Percentiles rank a stretch among this genome's conserved stretches.
Evolutionary conservation across 2,329 filamentous ascomycete species (phyloP).

Genomic region (Colletotrichum echinochloae): DNA sequence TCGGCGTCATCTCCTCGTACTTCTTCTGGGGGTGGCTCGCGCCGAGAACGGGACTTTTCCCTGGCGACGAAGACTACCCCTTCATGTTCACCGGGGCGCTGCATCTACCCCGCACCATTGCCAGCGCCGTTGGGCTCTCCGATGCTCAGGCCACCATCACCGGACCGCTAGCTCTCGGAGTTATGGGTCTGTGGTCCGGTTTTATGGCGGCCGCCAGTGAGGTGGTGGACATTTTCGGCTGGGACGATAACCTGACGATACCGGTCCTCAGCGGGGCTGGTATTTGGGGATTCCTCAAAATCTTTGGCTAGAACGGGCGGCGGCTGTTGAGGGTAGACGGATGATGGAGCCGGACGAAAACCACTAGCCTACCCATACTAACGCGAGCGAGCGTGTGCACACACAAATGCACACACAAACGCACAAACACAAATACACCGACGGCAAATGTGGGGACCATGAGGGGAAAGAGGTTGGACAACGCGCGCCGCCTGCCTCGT

Average conservation of each 20-base stretch:
- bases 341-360: background rate
- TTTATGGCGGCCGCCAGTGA: slow-evolving; percentile 90
- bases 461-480: slow-evolving; percentile 18
- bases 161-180: slow-evolving; percentile 78
- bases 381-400: background rate
- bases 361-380: slow-evolving; percentile 30
- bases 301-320: slow-evolving; percentile 74
- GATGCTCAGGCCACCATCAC: slow-evolving; percentile 70
- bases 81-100: slow-evolving; percentile 88
- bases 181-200: slow-evolving; percentile 90
- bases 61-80: slow-evolving; percentile 74
- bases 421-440: slow-evolving; percentile 5
- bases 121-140: slow-evolving; percentile 71
- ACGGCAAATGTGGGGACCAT: slow-evolving; percentile 31
- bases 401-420: background rate
- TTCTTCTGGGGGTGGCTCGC: slow-evolving; percentile 91
- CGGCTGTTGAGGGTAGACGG: slow-evolving; percentile 17
- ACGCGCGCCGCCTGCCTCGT: slow-evolving; percentile 8
- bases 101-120: slow-evolving; percentile 72
- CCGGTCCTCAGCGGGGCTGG: slow-evolving; percentile 89
- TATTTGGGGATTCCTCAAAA: slow-evolving; percentile 90
- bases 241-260: slow-evolving; percentile 98
- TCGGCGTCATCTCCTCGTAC: slow-evolving; percentile 84
- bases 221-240: slow-evolving; percentile 89
- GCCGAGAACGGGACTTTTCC: slow-evolving; percentile 74